Evolutionary conservation across 139 green algal genomes (phyloP).

Genomic region (Coelastrella sp.): DNA sequence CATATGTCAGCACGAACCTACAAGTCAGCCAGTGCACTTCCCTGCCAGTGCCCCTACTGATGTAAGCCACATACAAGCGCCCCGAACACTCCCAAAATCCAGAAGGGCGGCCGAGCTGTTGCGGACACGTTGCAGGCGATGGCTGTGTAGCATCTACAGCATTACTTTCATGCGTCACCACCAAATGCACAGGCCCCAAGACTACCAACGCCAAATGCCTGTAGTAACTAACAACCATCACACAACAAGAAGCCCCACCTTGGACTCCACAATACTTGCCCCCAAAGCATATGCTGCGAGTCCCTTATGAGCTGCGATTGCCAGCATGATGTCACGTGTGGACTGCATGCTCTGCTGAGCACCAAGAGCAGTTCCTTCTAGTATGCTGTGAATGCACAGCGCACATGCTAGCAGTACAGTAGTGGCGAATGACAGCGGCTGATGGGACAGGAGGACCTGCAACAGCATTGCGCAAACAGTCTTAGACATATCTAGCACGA

Average conservation of each 20-base stretch:
- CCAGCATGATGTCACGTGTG: slow-evolving; percentile 87
- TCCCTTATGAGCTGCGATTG: slow-evolving; percentile 84
- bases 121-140: too few relatives aligned
- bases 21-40: too few relatives aligned
- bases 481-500: background rate
- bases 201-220: too few relatives aligned
- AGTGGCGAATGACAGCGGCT: slow-evolving; percentile 75
- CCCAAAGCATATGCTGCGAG: slow-evolving; percentile 88
- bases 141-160: too few relatives aligned
- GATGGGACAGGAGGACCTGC: slow-evolving; percentile 45
- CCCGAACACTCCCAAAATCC: too few relatives aligned
- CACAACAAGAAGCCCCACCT: background rate
- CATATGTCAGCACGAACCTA: too few relatives aligned
- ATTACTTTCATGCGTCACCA: too few relatives aligned
- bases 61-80: too few relatives aligned
- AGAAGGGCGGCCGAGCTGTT: too few relatives aligned
- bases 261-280: slow-evolving; percentile 78
- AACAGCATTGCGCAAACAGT: background rate
- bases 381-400: slow-evolving; percentile 85
- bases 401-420: slow-evolving; percentile 82
- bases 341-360: slow-evolving; percentile 74
- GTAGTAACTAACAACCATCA: background rate
- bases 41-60: too few relatives aligned
- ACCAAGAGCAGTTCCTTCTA: slow-evolving; percentile 86
- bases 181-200: too few relatives aligned